Evolutionary conservation across 345 rosid genomes (phyloP).

Genomic region (Psidium guajava): DNA sequence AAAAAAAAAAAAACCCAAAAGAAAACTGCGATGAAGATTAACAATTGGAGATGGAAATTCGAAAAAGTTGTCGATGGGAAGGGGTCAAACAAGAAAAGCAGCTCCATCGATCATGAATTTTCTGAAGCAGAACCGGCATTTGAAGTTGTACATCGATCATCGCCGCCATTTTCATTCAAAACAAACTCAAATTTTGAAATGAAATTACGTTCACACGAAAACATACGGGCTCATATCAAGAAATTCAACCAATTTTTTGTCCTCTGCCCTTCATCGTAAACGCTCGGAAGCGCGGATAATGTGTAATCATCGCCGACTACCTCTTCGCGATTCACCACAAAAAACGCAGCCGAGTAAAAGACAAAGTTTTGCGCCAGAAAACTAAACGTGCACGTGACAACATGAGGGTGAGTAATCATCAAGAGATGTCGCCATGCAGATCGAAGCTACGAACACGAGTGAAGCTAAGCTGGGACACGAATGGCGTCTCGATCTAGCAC

Average conservation of each 20-base stretch:
- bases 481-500: constrained; percentile 42
- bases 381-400: too few relatives aligned
- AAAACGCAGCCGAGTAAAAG: background rate
- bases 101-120: constrained; percentile 80
- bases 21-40: background rate
- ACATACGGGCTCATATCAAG: constrained; percentile 27
- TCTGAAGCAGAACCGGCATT: constrained; percentile 99
- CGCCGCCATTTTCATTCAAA: constrained; percentile 2
- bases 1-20: background rate
- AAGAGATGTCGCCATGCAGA: constrained; percentile 42
- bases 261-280: constrained; percentile 21
- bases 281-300: constrained; percentile 38
- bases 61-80: background rate
- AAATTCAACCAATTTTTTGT: constrained; percentile 26
- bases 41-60: background rate
- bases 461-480: constrained; percentile 54
- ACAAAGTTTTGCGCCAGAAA: background rate
- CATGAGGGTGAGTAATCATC: background rate
- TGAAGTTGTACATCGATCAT: constrained; percentile 39
- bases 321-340: background rate
- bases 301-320: constrained; percentile 40
- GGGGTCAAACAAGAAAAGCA: constrained; percentile 49
- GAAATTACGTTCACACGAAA: background rate
- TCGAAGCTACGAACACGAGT: constrained; percentile 10
- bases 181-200: background rate